Base-by-base conservation (phyloP, 148 eudicot genomes). In the Oxyria digyna region DNA sequence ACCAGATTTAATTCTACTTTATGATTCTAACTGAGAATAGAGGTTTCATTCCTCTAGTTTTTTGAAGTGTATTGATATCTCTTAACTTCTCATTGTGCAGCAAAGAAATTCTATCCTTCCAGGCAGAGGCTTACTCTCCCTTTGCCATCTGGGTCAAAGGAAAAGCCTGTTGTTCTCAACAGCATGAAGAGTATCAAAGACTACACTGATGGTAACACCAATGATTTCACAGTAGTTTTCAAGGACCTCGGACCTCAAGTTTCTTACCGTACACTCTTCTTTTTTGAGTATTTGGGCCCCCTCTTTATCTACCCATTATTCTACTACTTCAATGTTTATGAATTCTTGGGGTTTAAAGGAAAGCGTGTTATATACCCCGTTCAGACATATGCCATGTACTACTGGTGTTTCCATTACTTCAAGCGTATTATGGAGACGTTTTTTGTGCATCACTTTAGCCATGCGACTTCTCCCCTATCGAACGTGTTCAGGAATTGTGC, bases 161-260 rank as follows among this genome's bases (percentile, higher is more conserved):
- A 78, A 77, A 94, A 73, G 76, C 96, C 97, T 8, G 80, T 77
- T 43, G 91, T 91, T 42, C 97, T 94, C 45, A 77, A 73, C 78
- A 74, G 73, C 75, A 84, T 71, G 74, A 94, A 94, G 80, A 87
- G 87, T 74, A 82, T 88, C 31, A 79, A 80, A 66, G 99, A 94
- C 18, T 94, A 88, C 38, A 62, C 52, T 18, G 80, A 82, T 70
- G 87, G 87, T 37, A 88, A 82, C 52, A 59, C 84, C 12, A 71
- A 74, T 68, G 73, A 77, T 54, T 41, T 94, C 15, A 87, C 85
- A 27, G 88, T 94, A 52, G 91, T 90, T 41, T 88, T 94, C 71
- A 94, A 94, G 85, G 97, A 94, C 74, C 76, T 94, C 4, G 99
- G 99, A 13, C 87, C 97, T 23, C 99, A 94, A 73, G 97, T 94